Evolutionary conservation across 176 grass and related monocot genomes (phyloP).

Genomic region (Tillandsia fasciculata): DNA sequence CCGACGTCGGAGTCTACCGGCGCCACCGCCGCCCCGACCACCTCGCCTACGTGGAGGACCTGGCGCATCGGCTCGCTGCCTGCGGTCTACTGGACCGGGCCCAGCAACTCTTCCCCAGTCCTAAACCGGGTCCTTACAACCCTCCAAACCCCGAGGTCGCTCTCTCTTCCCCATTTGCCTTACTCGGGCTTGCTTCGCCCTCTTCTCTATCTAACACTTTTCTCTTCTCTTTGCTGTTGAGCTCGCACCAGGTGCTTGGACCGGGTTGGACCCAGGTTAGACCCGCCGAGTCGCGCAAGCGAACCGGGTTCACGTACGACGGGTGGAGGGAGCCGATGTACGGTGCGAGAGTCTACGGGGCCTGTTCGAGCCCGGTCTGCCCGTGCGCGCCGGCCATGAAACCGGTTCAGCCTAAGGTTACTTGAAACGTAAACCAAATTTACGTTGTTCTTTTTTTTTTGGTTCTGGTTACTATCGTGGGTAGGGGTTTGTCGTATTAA

Average conservation of each 20-base stretch:
- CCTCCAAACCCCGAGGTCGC: not conserved
- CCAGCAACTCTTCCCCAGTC: not conserved
- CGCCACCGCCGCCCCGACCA: not conserved
- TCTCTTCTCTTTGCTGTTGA: not conserved
- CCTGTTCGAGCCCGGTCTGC: not conserved
- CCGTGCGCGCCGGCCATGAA: not conserved
- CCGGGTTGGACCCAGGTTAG: not conserved
- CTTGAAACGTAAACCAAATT: too few species aligned
- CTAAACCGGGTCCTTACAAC: not conserved
- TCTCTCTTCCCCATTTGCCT: not conserved
- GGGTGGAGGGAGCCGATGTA: not conserved
- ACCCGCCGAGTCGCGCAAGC: not conserved
- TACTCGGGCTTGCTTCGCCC: not conserved
- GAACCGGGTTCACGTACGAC: not conserved
- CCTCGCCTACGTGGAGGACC: conserved; percentile 23
- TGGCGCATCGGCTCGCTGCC: conserved; percentile 33
- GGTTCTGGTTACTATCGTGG: too few species aligned
- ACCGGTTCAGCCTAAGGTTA: not conserved
- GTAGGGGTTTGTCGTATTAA: too few species aligned
- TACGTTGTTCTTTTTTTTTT: too few species aligned
- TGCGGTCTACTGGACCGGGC: conserved; percentile 3
- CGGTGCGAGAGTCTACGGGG: not conserved
- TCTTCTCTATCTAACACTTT: not conserved
- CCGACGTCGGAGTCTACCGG: conserved; percentile 35
- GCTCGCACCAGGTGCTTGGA: not conserved